These are phyloP conservation scores for Stephania yunnanensis DNA, from an alignment of 164 flowering plant species.

Conservation along the genomic window DNA sequence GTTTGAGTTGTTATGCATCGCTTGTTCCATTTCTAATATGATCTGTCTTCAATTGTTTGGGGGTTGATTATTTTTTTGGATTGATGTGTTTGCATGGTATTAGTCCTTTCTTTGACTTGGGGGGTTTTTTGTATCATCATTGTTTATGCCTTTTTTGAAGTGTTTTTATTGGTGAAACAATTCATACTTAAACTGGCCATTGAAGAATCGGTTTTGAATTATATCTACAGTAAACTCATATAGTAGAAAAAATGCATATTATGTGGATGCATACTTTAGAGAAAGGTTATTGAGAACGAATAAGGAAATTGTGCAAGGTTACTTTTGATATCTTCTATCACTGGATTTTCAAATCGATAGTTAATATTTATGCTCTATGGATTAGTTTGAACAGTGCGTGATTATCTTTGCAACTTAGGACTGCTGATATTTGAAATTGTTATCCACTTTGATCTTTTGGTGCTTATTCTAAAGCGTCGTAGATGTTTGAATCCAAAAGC, in stretches of 20 bases:
- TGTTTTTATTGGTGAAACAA: neutral
- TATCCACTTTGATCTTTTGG: neutral
- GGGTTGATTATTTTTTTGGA: neutral
- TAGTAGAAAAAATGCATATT: neutral
- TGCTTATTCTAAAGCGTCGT: neutral
- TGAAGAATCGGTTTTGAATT: neutral
- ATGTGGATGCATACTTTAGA: neutral
- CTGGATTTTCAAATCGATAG: neutral
- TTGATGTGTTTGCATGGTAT: neutral
- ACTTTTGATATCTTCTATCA: neutral
- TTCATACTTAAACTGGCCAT: neutral
- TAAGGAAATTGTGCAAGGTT: neutral
- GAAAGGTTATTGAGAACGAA: neutral
- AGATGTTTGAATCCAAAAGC: neutral
- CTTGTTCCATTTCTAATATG: neutral
- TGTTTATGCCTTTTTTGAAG: neutral
- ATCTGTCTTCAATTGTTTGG: neutral
- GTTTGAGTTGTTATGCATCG: slow-evolving; percentile 28
- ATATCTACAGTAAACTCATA: neutral
- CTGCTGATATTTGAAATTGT: neutral
- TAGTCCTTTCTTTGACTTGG: neutral
- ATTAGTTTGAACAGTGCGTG: neutral
- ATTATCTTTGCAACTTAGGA: neutral
- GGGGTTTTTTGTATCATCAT: neutral
- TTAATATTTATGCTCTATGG: neutral